A percentile compares a stretch with the other conserved stretches of the same genome.
phyloP scores from a whole-genome alignment of 2,329 filamentous ascomycete species.

The Aspergillus aculeatinus region DNA sequence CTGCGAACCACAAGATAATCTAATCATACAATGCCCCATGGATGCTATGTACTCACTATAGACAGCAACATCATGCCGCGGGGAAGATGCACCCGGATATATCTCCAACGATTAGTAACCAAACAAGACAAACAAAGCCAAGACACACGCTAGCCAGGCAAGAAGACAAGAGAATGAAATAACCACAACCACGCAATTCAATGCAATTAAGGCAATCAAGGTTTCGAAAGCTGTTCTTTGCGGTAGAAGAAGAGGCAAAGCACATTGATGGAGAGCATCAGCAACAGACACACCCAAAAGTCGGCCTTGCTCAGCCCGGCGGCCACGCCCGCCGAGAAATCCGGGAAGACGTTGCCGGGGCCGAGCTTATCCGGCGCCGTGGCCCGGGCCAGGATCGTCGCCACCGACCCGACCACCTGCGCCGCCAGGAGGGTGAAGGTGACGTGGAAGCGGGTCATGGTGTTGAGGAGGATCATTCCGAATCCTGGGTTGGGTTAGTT shows the following conservation, averaged over 20 bases:
- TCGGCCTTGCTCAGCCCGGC: conserved; percentile 36
- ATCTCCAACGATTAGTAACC: neutral
- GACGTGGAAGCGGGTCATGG: conserved; percentile 58
- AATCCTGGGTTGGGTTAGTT: conserved; percentile 46
- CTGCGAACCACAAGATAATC: no score
- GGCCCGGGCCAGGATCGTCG: conserved; percentile 61
- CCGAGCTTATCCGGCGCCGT: conserved; percentile 60
- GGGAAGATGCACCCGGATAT: neutral
- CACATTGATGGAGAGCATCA: conserved; percentile 12
- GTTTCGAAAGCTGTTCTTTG: conserved; percentile 44
- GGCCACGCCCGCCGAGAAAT: conserved; percentile 27
- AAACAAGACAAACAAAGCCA: neutral
- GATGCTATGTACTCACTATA: neutral
- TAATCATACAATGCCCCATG: neutral
- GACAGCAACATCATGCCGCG: neutral
- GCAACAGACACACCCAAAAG: conserved; percentile 42
- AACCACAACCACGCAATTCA: neutral
- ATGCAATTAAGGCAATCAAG: conserved; percentile 21
- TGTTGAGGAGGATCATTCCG: conserved; percentile 66
- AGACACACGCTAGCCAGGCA: neutral
- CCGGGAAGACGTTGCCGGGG: conserved; percentile 61
- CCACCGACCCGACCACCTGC: conserved; percentile 56
- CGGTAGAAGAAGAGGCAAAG: conserved; percentile 39
- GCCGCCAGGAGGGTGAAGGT: conserved; percentile 6
- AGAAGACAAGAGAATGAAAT: neutral